Conservation (phyloP, 768 basidiomycete genomes). For the Pleurotus eryngii region DNA sequence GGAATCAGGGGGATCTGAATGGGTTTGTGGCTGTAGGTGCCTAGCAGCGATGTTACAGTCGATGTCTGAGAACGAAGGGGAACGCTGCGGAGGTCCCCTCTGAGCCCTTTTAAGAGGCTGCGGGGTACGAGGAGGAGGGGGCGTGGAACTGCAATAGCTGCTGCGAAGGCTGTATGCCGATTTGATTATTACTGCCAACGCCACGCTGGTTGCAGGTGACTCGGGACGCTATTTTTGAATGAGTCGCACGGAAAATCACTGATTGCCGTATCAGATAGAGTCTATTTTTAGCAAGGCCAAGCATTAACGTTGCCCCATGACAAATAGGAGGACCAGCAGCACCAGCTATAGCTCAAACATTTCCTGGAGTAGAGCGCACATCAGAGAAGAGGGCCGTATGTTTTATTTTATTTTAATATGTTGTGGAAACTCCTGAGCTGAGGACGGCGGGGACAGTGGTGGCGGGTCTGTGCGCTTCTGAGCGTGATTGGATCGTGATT, state of each 20-base stretch:
- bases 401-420: neutral
- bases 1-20: neutral
- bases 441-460: neutral
- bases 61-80: neutral
- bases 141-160: no score
- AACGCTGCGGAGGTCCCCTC: neutral
- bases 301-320: neutral
- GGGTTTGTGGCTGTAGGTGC: conserved; percentile 1
- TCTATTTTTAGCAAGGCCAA: neutral
- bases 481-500: conserved; percentile 28
- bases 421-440: neutral
- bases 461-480: conserved; percentile 13
- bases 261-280: neutral
- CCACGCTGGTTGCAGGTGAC: no score
- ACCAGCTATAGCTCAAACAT: no score
- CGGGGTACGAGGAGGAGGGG: no score
- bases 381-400: no score
- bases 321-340: neutral
- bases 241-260: neutral
- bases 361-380: no score
- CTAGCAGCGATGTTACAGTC: neutral
- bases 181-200: no score
- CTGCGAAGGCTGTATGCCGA: no score
- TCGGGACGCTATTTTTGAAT: neutral
- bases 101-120: no score